Conservation (phyloP, 441 rosid species). For the Euphorbia celastroides region DNA sequence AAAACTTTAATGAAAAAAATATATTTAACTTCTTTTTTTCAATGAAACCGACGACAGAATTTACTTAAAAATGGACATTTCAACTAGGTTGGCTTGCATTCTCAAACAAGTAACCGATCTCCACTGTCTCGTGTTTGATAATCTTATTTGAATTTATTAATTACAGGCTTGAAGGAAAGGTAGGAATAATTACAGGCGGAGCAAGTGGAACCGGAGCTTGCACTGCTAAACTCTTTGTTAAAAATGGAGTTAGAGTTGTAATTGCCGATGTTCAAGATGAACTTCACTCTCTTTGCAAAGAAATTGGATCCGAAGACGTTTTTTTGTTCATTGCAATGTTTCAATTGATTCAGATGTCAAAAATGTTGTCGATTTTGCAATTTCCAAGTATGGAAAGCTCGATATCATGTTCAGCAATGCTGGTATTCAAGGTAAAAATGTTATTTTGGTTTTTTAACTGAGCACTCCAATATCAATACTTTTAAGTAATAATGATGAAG, state of each 20-base stretch:
- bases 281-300: no score
- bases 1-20: no score
- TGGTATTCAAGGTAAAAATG: constrained; percentile 13
- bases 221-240: not conserved
- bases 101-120: not conserved
- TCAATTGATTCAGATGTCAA: constrained; percentile 17
- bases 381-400: constrained; percentile 32
- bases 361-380: constrained; percentile 1
- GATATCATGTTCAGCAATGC: constrained; percentile 46
- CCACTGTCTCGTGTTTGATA: not conserved
- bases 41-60: no score
- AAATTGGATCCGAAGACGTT: no score
- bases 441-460: no score
- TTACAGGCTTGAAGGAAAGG: not conserved
- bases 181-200: constrained; percentile 2
- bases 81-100: no score
- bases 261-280: constrained; percentile 6
- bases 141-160: not conserved
- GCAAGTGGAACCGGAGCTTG: not conserved
- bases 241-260: constrained; percentile 12
- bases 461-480: no score
- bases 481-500: no score
- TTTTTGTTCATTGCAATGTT: no score
- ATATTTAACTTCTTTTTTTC: no score
- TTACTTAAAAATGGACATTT: no score